Percentiles rank a stretch among this genome's conserved stretches.
These are phyloP conservation scores for Arabidopsis suecica DNA, from an alignment of 345 rosid genomes.

Conservation along the genomic window DNA sequence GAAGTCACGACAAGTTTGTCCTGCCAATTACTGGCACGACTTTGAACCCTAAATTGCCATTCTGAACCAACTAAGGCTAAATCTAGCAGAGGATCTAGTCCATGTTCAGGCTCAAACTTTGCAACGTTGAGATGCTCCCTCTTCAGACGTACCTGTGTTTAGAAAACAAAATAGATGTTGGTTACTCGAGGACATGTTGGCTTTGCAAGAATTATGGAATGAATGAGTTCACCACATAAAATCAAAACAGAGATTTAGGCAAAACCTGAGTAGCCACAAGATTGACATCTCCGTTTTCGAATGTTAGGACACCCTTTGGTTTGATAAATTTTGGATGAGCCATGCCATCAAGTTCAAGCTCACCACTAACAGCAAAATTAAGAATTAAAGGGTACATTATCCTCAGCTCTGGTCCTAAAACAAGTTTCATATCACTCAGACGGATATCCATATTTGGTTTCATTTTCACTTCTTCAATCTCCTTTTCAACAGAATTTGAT, in stretches of 20 bases:
- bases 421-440: conserved; percentile 87
- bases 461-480: conserved; percentile 63
- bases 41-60: conserved; percentile 97
- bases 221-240: conserved; percentile 6
- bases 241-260: conserved; percentile 38
- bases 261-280: conserved; percentile 95
- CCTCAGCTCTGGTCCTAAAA: conserved; percentile 91
- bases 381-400: conserved; percentile 91
- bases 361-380: conserved; percentile 93
- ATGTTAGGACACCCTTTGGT: conserved; percentile 88
- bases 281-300: conserved; percentile 98
- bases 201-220: conserved; percentile 5
- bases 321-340: conserved; percentile 92
- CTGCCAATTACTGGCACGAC: conserved; percentile 98
- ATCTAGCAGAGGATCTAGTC: conserved; percentile 89
- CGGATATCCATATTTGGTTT: conserved; percentile 87
- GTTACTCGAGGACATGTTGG: neutral
- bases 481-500: conserved; percentile 71
- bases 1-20: conserved; percentile 92
- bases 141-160: conserved; percentile 85
- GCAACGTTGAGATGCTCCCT: conserved; percentile 92
- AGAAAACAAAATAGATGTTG: conserved; percentile 19
- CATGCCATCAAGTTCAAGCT: conserved; percentile 83
- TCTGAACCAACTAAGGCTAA: conserved; percentile 97
- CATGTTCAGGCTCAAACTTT: conserved; percentile 94